Evolutionary conservation across 1,284 basidiomycete species (phyloP), one percentile per base, ranked within the genome.

Genomic region (Dichomitus squalens): DNA sequence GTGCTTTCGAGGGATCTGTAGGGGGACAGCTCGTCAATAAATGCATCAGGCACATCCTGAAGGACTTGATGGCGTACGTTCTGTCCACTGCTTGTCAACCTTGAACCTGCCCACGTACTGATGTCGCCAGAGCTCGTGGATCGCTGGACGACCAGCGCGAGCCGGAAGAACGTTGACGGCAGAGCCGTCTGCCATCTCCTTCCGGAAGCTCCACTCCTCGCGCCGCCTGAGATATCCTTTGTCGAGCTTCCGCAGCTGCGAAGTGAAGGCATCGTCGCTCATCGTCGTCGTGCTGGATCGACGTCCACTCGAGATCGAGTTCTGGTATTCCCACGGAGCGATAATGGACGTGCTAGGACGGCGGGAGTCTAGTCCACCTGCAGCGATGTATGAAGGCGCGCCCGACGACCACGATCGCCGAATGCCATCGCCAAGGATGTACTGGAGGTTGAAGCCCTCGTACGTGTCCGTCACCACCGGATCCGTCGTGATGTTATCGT

Each of bases 121-220:
- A 65, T 85, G 88, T 53, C 77, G 74, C 88, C 90, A 92, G 55
- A 85, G 73, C 65, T 92, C 89, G 59, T 85, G 81, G 7, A 79
- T 72, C 31, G 82, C 79, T 3, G 83, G 71, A 31, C 70, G 66
- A 7, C 40, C 53, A 31, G 52, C 49, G 39, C 53, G 57, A 33
- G 55, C 59, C 12, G 66, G 55, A 21, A 65, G 41, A 18, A 59
- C 48, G 9, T 54, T 51, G 34, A 57, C 57, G 8, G 68, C 61
- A 6, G 64, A 38, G 6, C 70, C 70, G 53, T 84, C 82, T 14
- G 75, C 79, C 23, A 71, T 79, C 68, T 88, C 86, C 59, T 76
- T 79, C 55, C 72, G 75, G 69, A 90, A 89, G n/a, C 77, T 81
- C 89, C 88, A 91, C 53, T 80, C 78, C 36, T 73, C 72, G 44